Evolutionary conservation across 331 rosid species (phyloP), one percentile per base, ranked within the genome.

Genomic region (Prunus yedoensis): DNA sequence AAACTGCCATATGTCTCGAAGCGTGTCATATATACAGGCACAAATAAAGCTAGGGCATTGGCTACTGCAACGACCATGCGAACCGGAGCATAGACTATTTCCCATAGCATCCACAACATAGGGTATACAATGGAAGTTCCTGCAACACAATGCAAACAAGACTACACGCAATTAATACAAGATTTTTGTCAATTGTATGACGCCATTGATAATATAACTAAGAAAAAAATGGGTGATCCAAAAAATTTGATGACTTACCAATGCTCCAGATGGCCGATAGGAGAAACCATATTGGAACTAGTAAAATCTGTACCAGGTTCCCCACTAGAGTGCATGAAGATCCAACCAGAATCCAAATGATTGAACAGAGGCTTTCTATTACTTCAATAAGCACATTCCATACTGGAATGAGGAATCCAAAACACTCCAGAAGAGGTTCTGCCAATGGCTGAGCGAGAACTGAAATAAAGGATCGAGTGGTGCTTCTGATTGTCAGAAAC

Each of bases 391-490:
- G 73, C 52, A 85, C 45, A 32, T 79, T 88, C 84, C 88, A 80
- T 53, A 79, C 78, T 64, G 99, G 97, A 79, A 90, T 84, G 68
- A 94, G 83, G 81, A 88, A 87, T 66, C 86, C 91, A 69, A 90
- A 84, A 73, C 89, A 64, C 70, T 79, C 91, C 76, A 84, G 46
- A 43, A 90, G 18, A 59, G 93, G 88, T 49, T 83, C 85, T 35
- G 77, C 79, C 49, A 94, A 81, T 56, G 99, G 97, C 82, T 82
- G 92, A 80, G 96, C 83, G 28, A 90, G 82, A 73, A 92, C 82
- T 8, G 92, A 88, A 74, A 92, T 74, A 47, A 90, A 89, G 62
- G 99, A 85, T 66, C 90, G 80, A 3, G 80, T 52, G 58, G 91
- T 78, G 62, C 87, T 87, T 64, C 87, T 58, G 53, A 84, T 74